phyloP scores from a whole-genome alignment of 768 basidiomycete genomes.

The Naematelia encephala region DNA sequence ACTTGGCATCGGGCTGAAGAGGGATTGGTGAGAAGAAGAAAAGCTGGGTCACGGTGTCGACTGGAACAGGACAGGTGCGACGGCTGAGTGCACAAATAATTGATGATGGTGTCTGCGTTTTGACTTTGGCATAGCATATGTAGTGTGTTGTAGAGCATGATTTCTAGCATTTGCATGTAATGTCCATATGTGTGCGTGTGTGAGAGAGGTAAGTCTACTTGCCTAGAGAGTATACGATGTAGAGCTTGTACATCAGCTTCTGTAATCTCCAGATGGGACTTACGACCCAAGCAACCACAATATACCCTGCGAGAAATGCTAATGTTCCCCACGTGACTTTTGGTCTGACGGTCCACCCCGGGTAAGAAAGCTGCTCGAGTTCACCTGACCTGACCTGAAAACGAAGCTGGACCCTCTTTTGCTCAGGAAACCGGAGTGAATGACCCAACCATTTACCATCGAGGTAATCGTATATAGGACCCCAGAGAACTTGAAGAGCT shows the following conservation, averaged over 20 bases:
- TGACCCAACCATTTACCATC: conserved; percentile 39
- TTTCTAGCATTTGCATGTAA: background rate
- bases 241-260: conserved; percentile 18
- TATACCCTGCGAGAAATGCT: conserved; percentile 17
- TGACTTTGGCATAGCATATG: background rate
- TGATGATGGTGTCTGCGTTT: too few relatives aligned
- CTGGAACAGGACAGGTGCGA: background rate
- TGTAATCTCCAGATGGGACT: conserved; percentile 8
- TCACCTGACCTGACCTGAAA: conserved; percentile 2
- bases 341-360: conserved; percentile 28
- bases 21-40: conserved; percentile 29
- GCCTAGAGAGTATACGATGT: conserved; percentile 39
- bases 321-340: conserved; percentile 13
- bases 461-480: conserved; percentile 35
- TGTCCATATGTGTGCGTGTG: background rate
- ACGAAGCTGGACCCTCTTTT: conserved; percentile 21
- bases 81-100: too few relatives aligned
- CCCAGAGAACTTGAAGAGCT: conserved; percentile 29
- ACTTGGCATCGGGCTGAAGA: conserved; percentile 16
- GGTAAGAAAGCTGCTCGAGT: conserved; percentile 3
- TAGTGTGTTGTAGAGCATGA: background rate
- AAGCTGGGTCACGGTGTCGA: too few relatives aligned
- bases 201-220: background rate
- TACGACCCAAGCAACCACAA: conserved; percentile 40
- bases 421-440: conserved; percentile 30